A percentile compares a stretch with the other conserved stretches of the same genome.
These are phyloP conservation scores for Leishmania major DNA, from an alignment of 208 protist species.

Conservation along the genomic window DNA sequence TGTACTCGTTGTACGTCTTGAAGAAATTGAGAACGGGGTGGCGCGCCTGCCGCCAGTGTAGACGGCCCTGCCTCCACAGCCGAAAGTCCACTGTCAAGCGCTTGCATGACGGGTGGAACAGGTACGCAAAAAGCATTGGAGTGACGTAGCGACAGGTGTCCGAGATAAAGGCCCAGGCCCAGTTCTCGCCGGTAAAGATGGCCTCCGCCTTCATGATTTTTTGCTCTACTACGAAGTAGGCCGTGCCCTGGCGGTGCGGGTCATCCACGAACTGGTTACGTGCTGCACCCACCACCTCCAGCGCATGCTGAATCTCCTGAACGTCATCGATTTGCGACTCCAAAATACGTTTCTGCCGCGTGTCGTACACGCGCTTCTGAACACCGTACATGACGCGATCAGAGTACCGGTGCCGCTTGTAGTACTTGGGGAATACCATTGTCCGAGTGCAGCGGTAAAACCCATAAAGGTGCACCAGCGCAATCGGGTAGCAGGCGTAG, in stretches of 20 bases:
- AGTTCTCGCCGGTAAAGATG: conserved; percentile 88
- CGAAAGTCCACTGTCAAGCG: conserved; percentile 67
- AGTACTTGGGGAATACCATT: conserved; percentile 69
- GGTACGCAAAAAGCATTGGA: conserved; percentile 61
- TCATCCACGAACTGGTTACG: conserved; percentile 91
- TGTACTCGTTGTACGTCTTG: conserved; percentile 87
- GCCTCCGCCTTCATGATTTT: conserved; percentile 85
- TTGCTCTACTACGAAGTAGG: conserved; percentile 88
- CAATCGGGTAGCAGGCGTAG: conserved; percentile 80
- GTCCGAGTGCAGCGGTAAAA: conserved; percentile 81
- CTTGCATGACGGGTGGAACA: conserved; percentile 80
- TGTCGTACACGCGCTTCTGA: conserved; percentile 82
- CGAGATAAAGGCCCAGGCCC: conserved; percentile 89
- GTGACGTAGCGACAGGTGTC: conserved; percentile 84
- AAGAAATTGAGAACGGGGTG: conserved; percentile 90
- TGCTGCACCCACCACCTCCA: conserved; percentile 50
- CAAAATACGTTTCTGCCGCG: conserved; percentile 44
- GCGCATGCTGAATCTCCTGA: conserved; percentile 74
- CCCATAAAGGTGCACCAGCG: conserved; percentile 65
- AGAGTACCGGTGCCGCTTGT: conserved; percentile 69
- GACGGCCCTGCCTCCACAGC: conserved; percentile 66
- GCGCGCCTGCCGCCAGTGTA: conserved; percentile 77
- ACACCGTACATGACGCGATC: conserved; percentile 83
- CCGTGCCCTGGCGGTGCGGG: conserved; percentile 49
- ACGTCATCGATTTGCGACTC: conserved; percentile 74